Base-by-base conservation (phyloP, 176 grass and related monocot genomes). In the Microstegium vimineum region DNA sequence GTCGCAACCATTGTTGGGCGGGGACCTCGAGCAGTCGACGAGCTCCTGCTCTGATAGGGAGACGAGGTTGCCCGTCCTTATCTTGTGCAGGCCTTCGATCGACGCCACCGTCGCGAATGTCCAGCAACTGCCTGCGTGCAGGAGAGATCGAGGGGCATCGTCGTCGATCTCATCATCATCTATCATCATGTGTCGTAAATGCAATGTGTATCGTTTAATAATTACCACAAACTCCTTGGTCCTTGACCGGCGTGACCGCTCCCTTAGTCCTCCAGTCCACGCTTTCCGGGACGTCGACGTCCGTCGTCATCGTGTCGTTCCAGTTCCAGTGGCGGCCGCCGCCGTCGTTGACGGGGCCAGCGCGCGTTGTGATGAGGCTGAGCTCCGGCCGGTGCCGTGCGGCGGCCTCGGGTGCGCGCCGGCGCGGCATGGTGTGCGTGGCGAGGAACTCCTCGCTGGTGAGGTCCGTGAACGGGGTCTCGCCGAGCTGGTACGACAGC, bases 21-120 rank as follows among this genome's bases (percentile, higher is more conserved):
- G n/a, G n/a, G n/a, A n/a, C n/a, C n/a, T n/a, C 49, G 73, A 42
- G 63, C 88, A 87, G 46, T 78, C 79, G 7, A 90, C 9, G 22
- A 90, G 59, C 64, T 90, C 66, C 34, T 90, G 89, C 80, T 87
- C 74, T 3, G 79, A 90, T 23, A 90, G 56, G 15, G 79, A 34
- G 0, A 87, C 52, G 1, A 83, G 79, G 6, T 22, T 4, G 3
- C 74, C 74, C 4, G 38, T 87, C 20, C 35, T 78, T 14, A 90
- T 74, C 47, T 87, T 66, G 51, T 75, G 28, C 27, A 90, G 71
- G 40, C 88, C 34, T 68, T 90, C 88, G 23, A 79, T 82, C 40
- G 84, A 13, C 12, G 88, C 88, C 10, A 87, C 74, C 2, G 84
- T 22, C 5, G 84, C 36, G 60, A 90, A 90, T 33, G 88, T 74